Evolutionary conservation across 352 stramenopile species (phyloP).

Genomic region (Phytophthora litchii): DNA sequence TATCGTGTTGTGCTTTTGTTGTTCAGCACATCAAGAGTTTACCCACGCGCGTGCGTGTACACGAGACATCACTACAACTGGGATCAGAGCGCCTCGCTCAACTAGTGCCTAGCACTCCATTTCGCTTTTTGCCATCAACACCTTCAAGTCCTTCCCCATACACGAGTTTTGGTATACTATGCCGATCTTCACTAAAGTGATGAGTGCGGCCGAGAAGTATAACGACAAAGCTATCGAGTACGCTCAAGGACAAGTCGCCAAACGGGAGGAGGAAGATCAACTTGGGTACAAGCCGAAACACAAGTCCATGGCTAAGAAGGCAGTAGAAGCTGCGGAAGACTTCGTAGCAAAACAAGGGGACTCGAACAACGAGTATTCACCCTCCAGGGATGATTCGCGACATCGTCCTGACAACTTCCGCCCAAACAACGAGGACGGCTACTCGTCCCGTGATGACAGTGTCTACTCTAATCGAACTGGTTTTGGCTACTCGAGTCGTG

Average conservation of each 20-base stretch:
- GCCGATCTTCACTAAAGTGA: slow-evolving; percentile 15
- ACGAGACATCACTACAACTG: not conserved
- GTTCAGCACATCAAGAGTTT: slow-evolving; percentile 11
- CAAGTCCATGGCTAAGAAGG: slow-evolving; percentile 21
- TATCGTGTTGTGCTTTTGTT: no score
- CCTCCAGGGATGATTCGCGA: not conserved
- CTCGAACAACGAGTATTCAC: slow-evolving; percentile 2
- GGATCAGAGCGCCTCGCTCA: not conserved
- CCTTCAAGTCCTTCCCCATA: not conserved
- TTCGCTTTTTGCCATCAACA: slow-evolving; percentile 6
- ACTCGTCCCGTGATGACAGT: not conserved
- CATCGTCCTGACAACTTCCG: not conserved
- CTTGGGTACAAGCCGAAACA: slow-evolving; percentile 10
- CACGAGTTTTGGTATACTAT: slow-evolving; percentile 2
- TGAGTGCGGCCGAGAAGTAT: slow-evolving; percentile 15
- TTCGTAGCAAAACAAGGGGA: slow-evolving; percentile 18
- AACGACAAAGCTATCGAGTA: slow-evolving; percentile 25
- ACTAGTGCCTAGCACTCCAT: not conserved
- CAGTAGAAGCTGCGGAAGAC: slow-evolving; percentile 14
- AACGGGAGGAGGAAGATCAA: slow-evolving; percentile 13
- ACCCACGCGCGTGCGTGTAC: slow-evolving; percentile 14
- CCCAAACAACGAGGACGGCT: not conserved
- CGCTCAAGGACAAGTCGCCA: slow-evolving; percentile 22
- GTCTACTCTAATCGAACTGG: not conserved
- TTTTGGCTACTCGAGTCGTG: not conserved